Base-by-base conservation (phyloP, 352 stramenopile species). In the Thalassiosira mediterranea region DNA sequence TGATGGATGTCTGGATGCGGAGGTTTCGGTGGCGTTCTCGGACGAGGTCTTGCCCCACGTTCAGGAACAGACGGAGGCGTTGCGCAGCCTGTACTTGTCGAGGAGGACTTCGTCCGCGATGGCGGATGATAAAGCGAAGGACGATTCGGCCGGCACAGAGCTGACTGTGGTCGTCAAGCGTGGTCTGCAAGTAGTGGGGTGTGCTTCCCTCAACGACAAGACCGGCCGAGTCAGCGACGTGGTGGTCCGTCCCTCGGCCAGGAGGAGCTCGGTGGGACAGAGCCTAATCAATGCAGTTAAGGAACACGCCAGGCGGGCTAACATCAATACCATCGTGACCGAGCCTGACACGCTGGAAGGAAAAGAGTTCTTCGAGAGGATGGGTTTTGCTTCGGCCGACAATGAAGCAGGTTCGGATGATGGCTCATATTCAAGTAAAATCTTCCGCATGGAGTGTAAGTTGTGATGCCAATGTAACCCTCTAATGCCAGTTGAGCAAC, bases 21-120 rank as follows among this genome's bases (percentile, higher is more conserved):
- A 88, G 64, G 74, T 89, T 0, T 64, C 54, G 1, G 56, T 84
- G 21, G 51, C 60, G 13, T 88, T 84, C 66, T 69, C 64, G 8
- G 81, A 90, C 67, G 81, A 90, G 23, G 38, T 84, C n/a, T 58
- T 84, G 25, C 56, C 70, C 5, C 75, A 90, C 69, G 64, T 90
- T 29, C 51, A 69, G 17, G 84, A 89, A 52, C 84, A 90, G 68
- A 74, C 69, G 5, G 42, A 77, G 26, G 84, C 84, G 32, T 52
- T 90, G 10, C 62, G 76, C 31, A 80, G 69, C 15, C 59, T 90
- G 25, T 90, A 90, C 54, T 51, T 90, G 11, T 42, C 57, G 0
- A 71, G 52, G 31, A 61, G 56, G 38, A 38, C 23, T 48, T 74
- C 49, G 8, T 31, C 23, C 32, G 10, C 26, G 48, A 17, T 46